A percentile compares a stretch with the other conserved stretches of the same genome.
Conservation (phyloP, 1,139 yeast genomes). For the Wickerhamomyces sp. region DNA sequence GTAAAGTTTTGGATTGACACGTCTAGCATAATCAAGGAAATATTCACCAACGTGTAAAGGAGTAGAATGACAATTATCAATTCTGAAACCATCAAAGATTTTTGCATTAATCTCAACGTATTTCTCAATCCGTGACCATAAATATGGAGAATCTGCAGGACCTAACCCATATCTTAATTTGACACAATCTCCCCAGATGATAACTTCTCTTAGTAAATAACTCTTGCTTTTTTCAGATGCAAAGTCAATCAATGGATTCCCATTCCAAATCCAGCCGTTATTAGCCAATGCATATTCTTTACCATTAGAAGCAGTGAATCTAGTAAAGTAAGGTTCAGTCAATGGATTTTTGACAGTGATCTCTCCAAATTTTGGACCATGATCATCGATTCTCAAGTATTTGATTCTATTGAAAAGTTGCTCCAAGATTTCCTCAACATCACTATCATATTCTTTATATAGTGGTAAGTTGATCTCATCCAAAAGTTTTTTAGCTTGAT, state of each 20-base stretch:
- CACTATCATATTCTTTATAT: slow-evolving; percentile 75
- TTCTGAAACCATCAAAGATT: slow-evolving; percentile 81
- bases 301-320: slow-evolving; percentile 51
- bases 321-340: slow-evolving; percentile 83
- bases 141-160: slow-evolving; percentile 77
- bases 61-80: slow-evolving; percentile 94
- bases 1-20: slow-evolving; percentile 76
- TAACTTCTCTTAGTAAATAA: slow-evolving; percentile 85
- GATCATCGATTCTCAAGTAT: slow-evolving; percentile 67
- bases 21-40: slow-evolving; percentile 82
- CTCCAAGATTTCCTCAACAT: slow-evolving; percentile 53
- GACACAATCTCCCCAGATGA: slow-evolving; percentile 97
- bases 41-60: slow-evolving; percentile 93
- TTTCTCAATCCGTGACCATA: slow-evolving; percentile 85
- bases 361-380: slow-evolving; percentile 76
- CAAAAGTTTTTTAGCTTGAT: slow-evolving; percentile 48
- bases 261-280: slow-evolving; percentile 99
- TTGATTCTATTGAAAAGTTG: slow-evolving; percentile 74
- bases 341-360: slow-evolving; percentile 56
- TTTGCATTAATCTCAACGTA: slow-evolving; percentile 74
- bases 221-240: slow-evolving; percentile 78
- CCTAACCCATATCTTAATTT: slow-evolving; percentile 78
- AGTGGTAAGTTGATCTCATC: slow-evolving; percentile 75
- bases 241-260: slow-evolving; percentile 88
- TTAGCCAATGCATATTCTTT: slow-evolving; percentile 73